These are phyloP conservation scores for Ascochyta pisi DNA, from an alignment of 2,329 filamentous ascomycete species.

Conservation along the genomic window DNA sequence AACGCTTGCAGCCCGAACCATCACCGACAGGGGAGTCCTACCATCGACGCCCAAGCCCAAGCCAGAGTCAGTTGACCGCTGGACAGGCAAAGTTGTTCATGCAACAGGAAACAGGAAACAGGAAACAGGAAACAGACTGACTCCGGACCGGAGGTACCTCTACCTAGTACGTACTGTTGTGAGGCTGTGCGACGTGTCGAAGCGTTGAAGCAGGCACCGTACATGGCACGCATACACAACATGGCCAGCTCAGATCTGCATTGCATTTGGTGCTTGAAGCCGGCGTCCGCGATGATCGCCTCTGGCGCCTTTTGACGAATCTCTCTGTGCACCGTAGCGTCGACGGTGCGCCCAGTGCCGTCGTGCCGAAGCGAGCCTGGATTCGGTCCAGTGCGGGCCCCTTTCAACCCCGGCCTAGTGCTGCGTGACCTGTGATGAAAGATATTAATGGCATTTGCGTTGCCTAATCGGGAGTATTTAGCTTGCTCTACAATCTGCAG, in stretches of 20 bases:
- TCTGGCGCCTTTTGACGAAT: conserved; percentile 27
- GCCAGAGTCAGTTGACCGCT: conserved; percentile 24
- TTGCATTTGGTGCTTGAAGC: conserved; percentile 27
- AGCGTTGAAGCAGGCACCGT: conserved; percentile 18
- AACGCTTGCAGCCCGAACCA: conserved; percentile 22
- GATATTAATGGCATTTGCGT: conserved; percentile 45
- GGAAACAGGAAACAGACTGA: not conserved
- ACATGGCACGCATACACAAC: conserved; percentile 26
- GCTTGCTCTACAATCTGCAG: conserved; percentile 21
- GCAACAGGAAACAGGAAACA: conserved; percentile 9
- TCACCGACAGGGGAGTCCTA: conserved; percentile 17
- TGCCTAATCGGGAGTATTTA: conserved; percentile 37
- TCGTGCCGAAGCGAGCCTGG: conserved; percentile 35
- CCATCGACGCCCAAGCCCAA: conserved; percentile 29
- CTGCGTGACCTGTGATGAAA: conserved; percentile 19
- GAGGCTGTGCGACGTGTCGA: conserved; percentile 27
- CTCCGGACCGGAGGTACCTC: conserved; percentile 1
- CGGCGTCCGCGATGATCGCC: conserved; percentile 36
- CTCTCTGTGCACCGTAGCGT: conserved; percentile 19
- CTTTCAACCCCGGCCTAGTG: conserved; percentile 12
- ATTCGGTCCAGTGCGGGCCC: conserved; percentile 18
- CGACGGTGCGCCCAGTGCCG: conserved; percentile 16
- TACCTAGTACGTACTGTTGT: conserved; percentile 15
- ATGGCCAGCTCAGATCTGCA: conserved; percentile 37
- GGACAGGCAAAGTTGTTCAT: conserved; percentile 19